A percentile compares a stretch with the other conserved stretches of the same genome.
Evolutionary conservation across 164 flowering plant genomes (phyloP).

Genomic region (Pachysandra terminalis): DNA sequence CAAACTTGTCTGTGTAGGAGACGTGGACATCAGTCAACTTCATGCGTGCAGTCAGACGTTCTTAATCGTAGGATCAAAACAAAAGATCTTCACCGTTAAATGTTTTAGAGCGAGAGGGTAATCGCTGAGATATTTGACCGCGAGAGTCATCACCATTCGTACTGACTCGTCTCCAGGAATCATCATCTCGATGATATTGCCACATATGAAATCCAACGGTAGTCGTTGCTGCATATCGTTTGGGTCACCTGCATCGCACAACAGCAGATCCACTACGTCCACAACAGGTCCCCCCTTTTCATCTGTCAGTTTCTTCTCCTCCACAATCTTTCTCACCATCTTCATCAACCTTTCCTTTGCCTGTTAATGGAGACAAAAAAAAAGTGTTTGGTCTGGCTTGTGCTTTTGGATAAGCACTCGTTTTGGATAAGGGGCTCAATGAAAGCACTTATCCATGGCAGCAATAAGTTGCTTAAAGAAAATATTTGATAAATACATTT

Average conservation of each 20-base stretch:
- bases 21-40: not conserved
- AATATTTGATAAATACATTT: too few relatives aligned
- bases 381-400: too few relatives aligned
- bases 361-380: conserved; percentile 27
- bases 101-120: conserved; percentile 54
- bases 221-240: conserved; percentile 32
- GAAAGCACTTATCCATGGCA: too few relatives aligned
- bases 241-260: conserved; percentile 40
- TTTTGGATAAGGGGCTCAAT: too few relatives aligned
- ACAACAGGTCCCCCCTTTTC: conserved; percentile 14
- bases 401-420: too few relatives aligned
- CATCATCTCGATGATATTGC: conserved; percentile 90
- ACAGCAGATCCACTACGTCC: conserved; percentile 65
- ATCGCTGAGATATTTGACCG: conserved; percentile 82
- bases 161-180: conserved; percentile 95
- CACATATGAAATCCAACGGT: conserved; percentile 58
- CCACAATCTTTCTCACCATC: conserved; percentile 53
- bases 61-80: conserved; percentile 4
- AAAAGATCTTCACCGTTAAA: conserved; percentile 43
- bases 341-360: conserved; percentile 69
- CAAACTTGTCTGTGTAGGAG: not conserved
- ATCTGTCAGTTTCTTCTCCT: conserved; percentile 39
- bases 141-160: conserved; percentile 78
- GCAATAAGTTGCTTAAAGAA: too few relatives aligned
- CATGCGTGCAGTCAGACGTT: not conserved